These are phyloP conservation scores for Aspergillus hiratsukae DNA, from an alignment of 2,329 filamentous ascomycete genomes.

Conservation along the genomic window DNA sequence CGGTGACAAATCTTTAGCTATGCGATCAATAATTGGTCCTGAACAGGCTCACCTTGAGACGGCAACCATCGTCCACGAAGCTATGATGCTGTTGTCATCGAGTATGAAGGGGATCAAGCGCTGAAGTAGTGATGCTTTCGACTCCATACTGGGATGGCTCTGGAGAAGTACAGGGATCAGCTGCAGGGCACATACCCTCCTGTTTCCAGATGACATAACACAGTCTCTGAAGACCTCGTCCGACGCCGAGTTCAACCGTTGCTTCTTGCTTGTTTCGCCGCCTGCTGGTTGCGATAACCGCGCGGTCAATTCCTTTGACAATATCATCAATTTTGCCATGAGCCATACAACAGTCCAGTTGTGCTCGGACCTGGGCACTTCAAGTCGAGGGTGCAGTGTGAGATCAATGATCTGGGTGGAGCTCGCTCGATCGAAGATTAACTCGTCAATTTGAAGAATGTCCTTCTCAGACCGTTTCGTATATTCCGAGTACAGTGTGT, in stretches of 20 bases:
- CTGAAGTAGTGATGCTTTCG: constrained; percentile 53
- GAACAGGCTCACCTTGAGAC: constrained; percentile 62
- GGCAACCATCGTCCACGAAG: constrained; percentile 82
- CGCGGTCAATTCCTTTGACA: constrained; percentile 26
- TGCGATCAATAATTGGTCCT: background rate
- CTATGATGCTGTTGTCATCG: constrained; percentile 63
- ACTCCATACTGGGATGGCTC: constrained; percentile 46
- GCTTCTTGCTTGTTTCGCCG: constrained; percentile 29
- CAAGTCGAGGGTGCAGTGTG: constrained; percentile 34
- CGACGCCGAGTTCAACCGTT: constrained; percentile 31
- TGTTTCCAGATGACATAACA: constrained; percentile 31
- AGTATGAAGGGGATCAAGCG: constrained; percentile 56
- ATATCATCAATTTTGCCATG: constrained; percentile 39
- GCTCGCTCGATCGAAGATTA: constrained; percentile 51
- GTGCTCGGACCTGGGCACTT: constrained; percentile 32
- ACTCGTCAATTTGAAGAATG: constrained; percentile 71
- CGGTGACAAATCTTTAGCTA: constrained; percentile 9
- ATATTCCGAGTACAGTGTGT: constrained; percentile 75
- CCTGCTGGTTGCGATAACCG: constrained; percentile 6
- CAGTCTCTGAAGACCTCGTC: constrained; percentile 36
- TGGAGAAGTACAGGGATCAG: constrained; percentile 51
- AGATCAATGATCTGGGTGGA: constrained; percentile 32
- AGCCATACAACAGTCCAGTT: constrained; percentile 39
- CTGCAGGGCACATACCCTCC: constrained; percentile 51
- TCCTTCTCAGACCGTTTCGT: constrained; percentile 64